Evolutionary conservation across 2,329 filamentous ascomycete genomes (phyloP), one percentile per base, ranked within the genome.

Genomic region (Blastomyces percursus): DNA sequence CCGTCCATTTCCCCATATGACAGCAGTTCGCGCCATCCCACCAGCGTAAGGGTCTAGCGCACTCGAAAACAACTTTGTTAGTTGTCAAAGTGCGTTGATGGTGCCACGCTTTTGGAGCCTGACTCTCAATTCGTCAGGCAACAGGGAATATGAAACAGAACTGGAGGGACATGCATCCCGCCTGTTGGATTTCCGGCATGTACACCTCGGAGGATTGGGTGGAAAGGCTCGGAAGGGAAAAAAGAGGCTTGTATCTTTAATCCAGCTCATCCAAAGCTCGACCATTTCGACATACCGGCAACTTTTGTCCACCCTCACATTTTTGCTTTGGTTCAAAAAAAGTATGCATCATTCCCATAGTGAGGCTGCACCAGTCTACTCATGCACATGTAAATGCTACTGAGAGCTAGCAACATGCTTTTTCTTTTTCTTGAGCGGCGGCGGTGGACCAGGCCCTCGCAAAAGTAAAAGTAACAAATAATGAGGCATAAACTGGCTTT

Each of bases 291-390:
- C 24, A 59, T 46, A 46, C 19, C 14, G 8, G 21, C 40, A 48
- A n/a, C 14, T 19, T 35, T 54, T 27, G 4, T 24, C 48, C 48
- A 14, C 21, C 24, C 48, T 48, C 21, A 8, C 8, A 24, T 50
- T 50, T 27, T 21, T 50, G 8, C 6, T 30, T 48, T 48, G 3
- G 6, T 56, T 56, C 21, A n/a, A 56, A 38, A 11, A 5, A 38
- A 48, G 8, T 44, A 27, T 30, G 21, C 42, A 59, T 48, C 38
- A 32, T 59, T 46, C 32, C 42, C 56, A 48, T 30, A 59, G 56
- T 59, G 56, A 59, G 56, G 56, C 56, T 59, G 56, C 38, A 32
- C 24, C 56, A 46, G 56, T 59, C 40, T 59, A 30, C 56, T 46
- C 24, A 59, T 59, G 56, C 24, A 59, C 56, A 59, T 59, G 24